phyloP scores from a whole-genome alignment of 140 eudicot genomes.

The Erigeron philadelphicus region DNA sequence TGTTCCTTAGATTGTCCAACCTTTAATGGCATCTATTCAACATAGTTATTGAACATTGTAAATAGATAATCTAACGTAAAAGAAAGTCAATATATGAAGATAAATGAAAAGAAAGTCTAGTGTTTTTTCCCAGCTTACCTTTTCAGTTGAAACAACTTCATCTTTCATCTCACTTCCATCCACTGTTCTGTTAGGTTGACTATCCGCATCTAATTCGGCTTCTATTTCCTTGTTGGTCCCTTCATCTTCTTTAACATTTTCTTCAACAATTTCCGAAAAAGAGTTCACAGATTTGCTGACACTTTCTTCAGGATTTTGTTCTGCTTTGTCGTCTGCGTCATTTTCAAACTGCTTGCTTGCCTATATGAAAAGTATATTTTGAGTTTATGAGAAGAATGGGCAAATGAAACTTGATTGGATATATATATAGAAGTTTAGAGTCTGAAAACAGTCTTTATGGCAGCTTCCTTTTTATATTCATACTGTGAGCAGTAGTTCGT shows the following conservation, averaged over 20 bases:
- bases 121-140: conserved; percentile 23
- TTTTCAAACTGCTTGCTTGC: conserved; percentile 14
- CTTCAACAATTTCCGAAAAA: conserved; percentile 8
- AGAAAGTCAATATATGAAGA: background rate
- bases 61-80: conserved; percentile 1
- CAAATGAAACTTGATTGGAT: conserved; percentile 2
- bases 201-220: conserved; percentile 14
- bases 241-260: conserved; percentile 8
- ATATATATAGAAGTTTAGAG: background rate
- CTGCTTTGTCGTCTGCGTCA: conserved; percentile 6
- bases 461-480: conserved; percentile 9
- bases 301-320: conserved; percentile 18
- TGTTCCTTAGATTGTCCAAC: conserved; percentile 24
- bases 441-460: background rate
- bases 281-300: conserved; percentile 4
- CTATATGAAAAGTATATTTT: conserved; percentile 3
- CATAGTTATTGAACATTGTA: background rate
- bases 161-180: conserved; percentile 22
- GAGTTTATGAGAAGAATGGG: background rate
- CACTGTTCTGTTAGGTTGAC: conserved; percentile 11
- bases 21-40: conserved; percentile 18
- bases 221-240: conserved; percentile 22
- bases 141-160: conserved; percentile 17
- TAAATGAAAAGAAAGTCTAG: background rate
- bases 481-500: background rate